Percentiles rank a stretch among this genome's conserved stretches.
Conservation (phyloP, 1,139 yeast species). For the Candida tropicalis region DNA sequence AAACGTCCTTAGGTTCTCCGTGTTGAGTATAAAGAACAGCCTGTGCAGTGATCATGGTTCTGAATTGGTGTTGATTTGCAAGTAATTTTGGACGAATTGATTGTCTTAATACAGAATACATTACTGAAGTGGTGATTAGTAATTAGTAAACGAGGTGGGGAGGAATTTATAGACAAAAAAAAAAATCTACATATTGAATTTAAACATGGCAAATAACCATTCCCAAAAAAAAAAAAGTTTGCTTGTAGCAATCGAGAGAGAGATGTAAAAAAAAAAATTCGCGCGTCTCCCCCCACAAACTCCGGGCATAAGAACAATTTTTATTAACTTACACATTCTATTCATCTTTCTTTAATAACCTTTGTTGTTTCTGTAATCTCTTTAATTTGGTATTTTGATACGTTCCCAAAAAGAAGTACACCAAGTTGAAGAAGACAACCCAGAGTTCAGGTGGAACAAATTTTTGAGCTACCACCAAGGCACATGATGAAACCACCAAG, state of each 20-base stretch:
- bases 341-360: slow-evolving; percentile 10
- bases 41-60: slow-evolving; percentile 54
- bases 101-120: slow-evolving; percentile 12
- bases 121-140: slow-evolving; percentile 3
- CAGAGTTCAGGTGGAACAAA: slow-evolving; percentile 74
- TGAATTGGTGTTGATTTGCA: slow-evolving; percentile 18
- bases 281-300: background rate
- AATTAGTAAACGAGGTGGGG: no score
- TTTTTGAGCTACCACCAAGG: slow-evolving; percentile 72
- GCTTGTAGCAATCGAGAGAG: background rate
- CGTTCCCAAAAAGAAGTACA: slow-evolving; percentile 76
- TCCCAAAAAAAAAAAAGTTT: background rate
- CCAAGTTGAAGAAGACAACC: slow-evolving; percentile 80
- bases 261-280: background rate
- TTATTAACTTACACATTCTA: background rate
- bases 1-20: slow-evolving; percentile 62
- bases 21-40: slow-evolving; percentile 60
- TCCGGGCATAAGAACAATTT: background rate
- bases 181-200: background rate
- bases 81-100: slow-evolving; percentile 6
- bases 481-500: slow-evolving; percentile 63
- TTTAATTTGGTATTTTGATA: slow-evolving; percentile 73
- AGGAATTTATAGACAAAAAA: background rate
- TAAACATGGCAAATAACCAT: background rate
- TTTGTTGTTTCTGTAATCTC: slow-evolving; percentile 31